These are phyloP conservation scores for Carex sylvatica DNA, from an alignment of 202 grass and related monocot genomes.

Conservation along the genomic window DNA sequence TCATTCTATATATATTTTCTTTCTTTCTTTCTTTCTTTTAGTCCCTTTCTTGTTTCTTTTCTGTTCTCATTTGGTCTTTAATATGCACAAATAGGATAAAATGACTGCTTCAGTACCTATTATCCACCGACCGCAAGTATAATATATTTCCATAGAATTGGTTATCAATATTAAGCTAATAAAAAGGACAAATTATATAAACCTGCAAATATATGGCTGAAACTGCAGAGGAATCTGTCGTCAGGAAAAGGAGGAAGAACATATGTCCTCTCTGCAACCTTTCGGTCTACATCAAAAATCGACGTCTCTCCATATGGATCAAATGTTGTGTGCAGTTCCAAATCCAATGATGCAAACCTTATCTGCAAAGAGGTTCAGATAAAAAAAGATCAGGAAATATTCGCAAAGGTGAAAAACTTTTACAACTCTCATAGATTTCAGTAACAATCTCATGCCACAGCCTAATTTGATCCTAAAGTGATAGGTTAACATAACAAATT, in stretches of 20 bases:
- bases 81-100: neutral
- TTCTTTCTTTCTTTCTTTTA: neutral
- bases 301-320: conserved; percentile 59
- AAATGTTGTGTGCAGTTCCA: conserved; percentile 83
- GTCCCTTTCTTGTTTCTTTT: neutral
- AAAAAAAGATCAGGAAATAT: neutral
- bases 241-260: conserved; percentile 77
- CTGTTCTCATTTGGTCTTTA: neutral
- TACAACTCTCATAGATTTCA: neutral
- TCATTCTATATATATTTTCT: neutral
- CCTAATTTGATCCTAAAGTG: neutral
- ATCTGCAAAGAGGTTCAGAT: conserved; percentile 41
- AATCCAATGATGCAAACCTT: conserved; percentile 80
- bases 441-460: neutral
- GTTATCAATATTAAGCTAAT: neutral
- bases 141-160: conserved; percentile 1
- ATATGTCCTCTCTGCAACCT: conserved; percentile 66
- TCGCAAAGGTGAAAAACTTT: neutral
- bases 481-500: neutral
- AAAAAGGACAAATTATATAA: neutral
- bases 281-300: conserved; percentile 78
- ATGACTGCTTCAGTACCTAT: neutral
- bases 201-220: conserved; percentile 99
- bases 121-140: neutral
- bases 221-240: conserved; percentile 90